phyloP scores from a whole-genome alignment of 2,329 filamentous ascomycete species.

The Fusarium illudens region DNA sequence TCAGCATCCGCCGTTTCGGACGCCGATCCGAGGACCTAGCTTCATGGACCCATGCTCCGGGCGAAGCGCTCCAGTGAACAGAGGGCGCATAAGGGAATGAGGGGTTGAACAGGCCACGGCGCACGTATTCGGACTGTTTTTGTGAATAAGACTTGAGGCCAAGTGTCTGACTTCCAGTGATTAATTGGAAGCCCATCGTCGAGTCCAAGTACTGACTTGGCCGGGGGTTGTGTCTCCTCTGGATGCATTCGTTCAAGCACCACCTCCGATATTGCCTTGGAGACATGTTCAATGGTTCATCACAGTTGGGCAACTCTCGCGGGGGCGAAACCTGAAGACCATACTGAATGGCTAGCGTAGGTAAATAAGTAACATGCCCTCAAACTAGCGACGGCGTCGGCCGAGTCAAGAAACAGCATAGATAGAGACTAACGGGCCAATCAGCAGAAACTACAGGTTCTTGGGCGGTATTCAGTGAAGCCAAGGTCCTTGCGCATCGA shows the following conservation, averaged over 20 bases:
- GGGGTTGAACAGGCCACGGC: slow-evolving; percentile 11
- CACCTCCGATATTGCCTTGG: no score
- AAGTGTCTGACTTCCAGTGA: neutral
- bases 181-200: neutral
- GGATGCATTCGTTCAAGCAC: neutral
- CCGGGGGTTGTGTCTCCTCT: neutral
- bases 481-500: neutral
- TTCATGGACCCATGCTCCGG: slow-evolving; percentile 15
- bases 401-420: neutral
- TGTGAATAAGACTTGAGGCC: neutral
- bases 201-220: neutral
- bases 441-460: neutral
- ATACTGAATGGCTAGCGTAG: neutral
- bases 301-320: no score
- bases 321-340: no score
- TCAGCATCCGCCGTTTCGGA: neutral
- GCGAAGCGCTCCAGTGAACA: slow-evolving; percentile 31
- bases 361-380: neutral
- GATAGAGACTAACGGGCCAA: neutral
- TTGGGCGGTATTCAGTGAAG: neutral
- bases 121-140: neutral
- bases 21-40: slow-evolving; percentile 12
- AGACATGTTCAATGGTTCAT: no score
- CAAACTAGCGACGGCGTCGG: neutral
- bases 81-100: slow-evolving; percentile 26